Base-by-base conservation (phyloP, 768 basidiomycete genomes). In the Termitomyces bulborhizus region DNA sequence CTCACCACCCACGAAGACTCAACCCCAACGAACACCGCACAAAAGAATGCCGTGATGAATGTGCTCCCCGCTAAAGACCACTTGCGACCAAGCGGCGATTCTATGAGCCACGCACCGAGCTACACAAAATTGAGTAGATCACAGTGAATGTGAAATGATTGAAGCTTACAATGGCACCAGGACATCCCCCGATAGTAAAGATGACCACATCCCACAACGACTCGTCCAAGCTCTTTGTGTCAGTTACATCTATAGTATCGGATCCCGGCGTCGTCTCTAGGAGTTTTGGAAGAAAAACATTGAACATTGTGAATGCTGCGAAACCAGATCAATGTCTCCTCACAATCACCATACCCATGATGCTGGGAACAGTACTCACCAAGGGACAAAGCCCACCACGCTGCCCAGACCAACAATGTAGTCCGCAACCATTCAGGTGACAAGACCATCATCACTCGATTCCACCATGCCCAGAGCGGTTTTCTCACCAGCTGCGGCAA, bases 251-350 rank as follows among this genome's bases (percentile, higher is more conserved):
- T 49, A 56, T 53, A 26, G 24, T 63, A n/a, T 48, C 60, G 4
- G 60, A 29, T 11, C 18, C 81, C 73, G 27, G 77, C 76, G 70
- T 93, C 90, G 80, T 79, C 71, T 96, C 93, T 37, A 96, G 71
- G 11, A 94, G 73, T 64, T 91, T 95, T 0, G 93, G 93, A 18
- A 94, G 77, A 65, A 83, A 96, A 27, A 93, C 90, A 65, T 95
- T 96, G 70, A 96, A 95, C 85, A 96, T 93, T 2, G 90, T 93
- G 63, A 85, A 93, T 0, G 83, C 88, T 90, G 54, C 21, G 53
- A 42, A 53, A 45, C 43, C 39, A 59, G 43, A 58, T 49, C 37
- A 58, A n/a, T 6, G 44, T 44, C 16, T n/a, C 26, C 21, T 29
- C 26, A 8, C 58, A 18, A n/a, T 15, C 46, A 41, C 40, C 39